phyloP scores from a whole-genome alignment of 306 rosid species.

The Vigna radiata region DNA sequence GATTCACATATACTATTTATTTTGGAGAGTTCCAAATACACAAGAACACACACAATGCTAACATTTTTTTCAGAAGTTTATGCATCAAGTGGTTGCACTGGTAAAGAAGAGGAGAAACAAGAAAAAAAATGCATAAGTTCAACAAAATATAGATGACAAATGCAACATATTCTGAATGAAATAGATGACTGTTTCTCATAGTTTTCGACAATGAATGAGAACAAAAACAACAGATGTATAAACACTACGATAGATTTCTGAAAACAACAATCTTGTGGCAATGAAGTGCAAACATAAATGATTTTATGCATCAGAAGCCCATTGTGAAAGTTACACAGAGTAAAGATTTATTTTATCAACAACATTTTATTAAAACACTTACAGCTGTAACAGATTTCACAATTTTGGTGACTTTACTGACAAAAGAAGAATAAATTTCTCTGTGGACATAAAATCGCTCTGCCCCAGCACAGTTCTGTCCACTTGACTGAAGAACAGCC shows the following conservation, averaged over 20 bases:
- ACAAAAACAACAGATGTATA: constrained; percentile 1
- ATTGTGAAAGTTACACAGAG: constrained; percentile 11
- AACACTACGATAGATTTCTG: neutral
- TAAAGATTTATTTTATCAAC: constrained; percentile 16
- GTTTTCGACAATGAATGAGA: constrained; percentile 9
- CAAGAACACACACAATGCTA: neutral
- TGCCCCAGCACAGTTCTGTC: constrained; percentile 96
- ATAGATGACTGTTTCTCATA: constrained; percentile 10
- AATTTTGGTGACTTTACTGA: constrained; percentile 70
- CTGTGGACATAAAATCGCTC: constrained; percentile 90
- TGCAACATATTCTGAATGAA: constrained; percentile 12
- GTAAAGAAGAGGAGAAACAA: neutral
- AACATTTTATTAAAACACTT: constrained; percentile 49
- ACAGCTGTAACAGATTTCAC: constrained; percentile 81
- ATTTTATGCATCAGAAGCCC: constrained; percentile 21
- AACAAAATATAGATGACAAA: constrained; percentile 30
- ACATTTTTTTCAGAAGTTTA: neutral
- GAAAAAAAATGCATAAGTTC: constrained; percentile 12
- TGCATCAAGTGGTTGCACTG: neutral
- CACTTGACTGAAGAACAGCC: constrained; percentile 89
- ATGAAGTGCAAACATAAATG: constrained; percentile 17
- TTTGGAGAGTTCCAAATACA: constrained; percentile 9
- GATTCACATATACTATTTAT: constrained; percentile 7
- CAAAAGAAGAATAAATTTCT: constrained; percentile 75
- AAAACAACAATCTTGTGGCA: constrained; percentile 3